phyloP scores from a whole-genome alignment of 2,329 filamentous ascomycete species.

The Beauveria rudraprayagi region DNA sequence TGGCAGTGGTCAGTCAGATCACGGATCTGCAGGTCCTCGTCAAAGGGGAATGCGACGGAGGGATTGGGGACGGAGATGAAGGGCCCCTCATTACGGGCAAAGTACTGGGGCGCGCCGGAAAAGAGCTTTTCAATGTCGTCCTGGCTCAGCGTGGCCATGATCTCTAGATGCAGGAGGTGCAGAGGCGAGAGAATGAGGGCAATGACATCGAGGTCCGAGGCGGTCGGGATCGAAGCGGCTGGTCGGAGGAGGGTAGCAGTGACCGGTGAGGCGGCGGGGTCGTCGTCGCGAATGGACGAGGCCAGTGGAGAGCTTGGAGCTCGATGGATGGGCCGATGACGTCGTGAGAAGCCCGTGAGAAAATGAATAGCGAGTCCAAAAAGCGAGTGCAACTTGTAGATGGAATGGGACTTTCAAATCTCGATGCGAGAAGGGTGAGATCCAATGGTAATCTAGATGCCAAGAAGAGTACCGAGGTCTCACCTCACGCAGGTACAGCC shows the following conservation, averaged over 20 bases:
- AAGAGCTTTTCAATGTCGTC: conserved; percentile 61
- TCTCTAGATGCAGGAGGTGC: background rate
- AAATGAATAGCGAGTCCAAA: background rate
- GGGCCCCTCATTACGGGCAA: conserved; percentile 51
- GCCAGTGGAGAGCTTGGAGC: background rate
- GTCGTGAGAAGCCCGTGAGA: background rate
- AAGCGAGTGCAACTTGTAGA: background rate
- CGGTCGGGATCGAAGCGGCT: background rate
- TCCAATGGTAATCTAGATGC: background rate
- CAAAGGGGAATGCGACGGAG: conserved; percentile 60
- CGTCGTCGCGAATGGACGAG: background rate
- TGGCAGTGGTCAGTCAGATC: conserved; percentile 58
- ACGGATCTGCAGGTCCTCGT: conserved; percentile 51
- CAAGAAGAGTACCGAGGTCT: background rate
- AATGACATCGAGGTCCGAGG: background rate
- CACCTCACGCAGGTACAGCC: too few species aligned
- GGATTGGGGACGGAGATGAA: conserved; percentile 53
- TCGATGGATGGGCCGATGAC: background rate
- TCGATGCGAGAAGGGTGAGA: background rate
- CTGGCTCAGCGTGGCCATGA: conserved; percentile 49
- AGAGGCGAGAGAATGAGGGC: background rate
- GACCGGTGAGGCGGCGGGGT: background rate
- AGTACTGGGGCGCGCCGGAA: conserved; percentile 68
- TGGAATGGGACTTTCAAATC: background rate
- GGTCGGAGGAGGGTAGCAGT: background rate